Evolutionary conservation across 2,329 filamentous ascomycete genomes (phyloP).

Genomic region (Diaporthe sp.): DNA sequence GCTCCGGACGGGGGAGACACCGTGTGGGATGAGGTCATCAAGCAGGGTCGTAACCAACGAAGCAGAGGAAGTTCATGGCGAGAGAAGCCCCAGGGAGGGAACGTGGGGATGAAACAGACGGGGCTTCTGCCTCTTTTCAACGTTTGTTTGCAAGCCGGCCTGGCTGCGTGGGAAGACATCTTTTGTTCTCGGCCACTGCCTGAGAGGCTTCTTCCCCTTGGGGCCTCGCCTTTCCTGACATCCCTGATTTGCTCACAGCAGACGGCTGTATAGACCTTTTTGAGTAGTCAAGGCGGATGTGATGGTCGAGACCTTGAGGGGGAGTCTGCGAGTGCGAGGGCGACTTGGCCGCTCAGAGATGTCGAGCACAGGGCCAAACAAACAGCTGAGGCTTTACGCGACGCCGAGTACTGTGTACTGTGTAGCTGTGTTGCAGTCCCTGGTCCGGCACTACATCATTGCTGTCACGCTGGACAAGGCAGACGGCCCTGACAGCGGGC

Average conservation of each 20-base stretch:
- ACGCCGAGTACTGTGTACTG: neutral
- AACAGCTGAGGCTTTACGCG: neutral
- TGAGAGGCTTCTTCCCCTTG: neutral
- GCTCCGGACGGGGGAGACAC: constrained; percentile 1
- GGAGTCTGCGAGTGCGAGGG: too few species aligned
- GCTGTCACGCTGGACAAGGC: neutral
- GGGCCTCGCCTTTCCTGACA: neutral
- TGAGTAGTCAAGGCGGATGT: neutral
- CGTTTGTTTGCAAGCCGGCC: neutral
- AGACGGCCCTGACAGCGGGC: neutral
- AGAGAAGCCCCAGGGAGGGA: too few species aligned
- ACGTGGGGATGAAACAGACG: neutral
- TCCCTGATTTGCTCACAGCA: neutral
- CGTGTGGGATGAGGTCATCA: constrained; percentile 34
- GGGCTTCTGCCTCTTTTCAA: neutral
- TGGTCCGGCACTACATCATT: constrained; percentile 27
- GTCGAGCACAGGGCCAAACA: neutral
- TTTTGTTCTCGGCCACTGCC: neutral
- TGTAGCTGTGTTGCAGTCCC: neutral
- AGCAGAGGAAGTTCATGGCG: neutral
- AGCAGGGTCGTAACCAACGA: constrained; percentile 23
- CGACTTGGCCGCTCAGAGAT: neutral
- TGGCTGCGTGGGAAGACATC: neutral
- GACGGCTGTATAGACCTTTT: neutral
- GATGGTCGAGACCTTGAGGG: too few species aligned